Base-by-base conservation (phyloP, 2,329 filamentous ascomycete species). In the Apiospora malaysiana region DNA sequence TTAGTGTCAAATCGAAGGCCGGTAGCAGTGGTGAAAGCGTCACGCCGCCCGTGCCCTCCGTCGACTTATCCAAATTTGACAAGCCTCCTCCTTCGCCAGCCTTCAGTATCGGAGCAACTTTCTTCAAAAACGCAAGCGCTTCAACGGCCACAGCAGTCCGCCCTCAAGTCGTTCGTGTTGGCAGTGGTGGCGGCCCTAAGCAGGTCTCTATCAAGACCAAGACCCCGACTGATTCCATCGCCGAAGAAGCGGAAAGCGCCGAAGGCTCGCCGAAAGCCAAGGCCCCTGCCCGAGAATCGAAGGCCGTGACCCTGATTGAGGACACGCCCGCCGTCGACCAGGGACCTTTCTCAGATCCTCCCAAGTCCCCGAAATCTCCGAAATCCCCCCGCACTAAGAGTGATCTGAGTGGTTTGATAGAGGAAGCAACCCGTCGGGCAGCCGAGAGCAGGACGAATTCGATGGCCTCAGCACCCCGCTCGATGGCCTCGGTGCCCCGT, bases 1-100 rank as follows among this genome's bases (percentile, higher is more conserved):
- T 99, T 79, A 97, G 94, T 77, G 94, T 99, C 74, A 96, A 94
- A 81, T 92, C 93, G 8, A 86, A 83, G 70, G 88, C 87, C 25
- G 86, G 85, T 8, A 67, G 65, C 70, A 89, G 84, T 76, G 86
- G 82, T 69, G 82, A 85, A 71, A 82, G 85, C 68, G 79, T 83
- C 67, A 84, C 92, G 23, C 93, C 94, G 3, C 93, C 93, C 0
- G 91, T 95, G 7, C 93, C 93, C 0, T 91, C 95, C 6, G 93
- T 93, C 8, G 84, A 85, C 71, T 90, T 96, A 76, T 91, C 94
- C 76, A 89, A 86, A 78, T 91, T 89, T 77, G 85, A 59, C 4
- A 76, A 77, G 71, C 76, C 76, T 56, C 76, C 74, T 75, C 69
- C 84, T 82, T 71, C 89, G 85, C 27, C 86, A 85, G 75, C 88